These are phyloP conservation scores for Colletotrichum brevisporum DNA, from an alignment of 2,329 filamentous ascomycete species.

Conservation along the genomic window DNA sequence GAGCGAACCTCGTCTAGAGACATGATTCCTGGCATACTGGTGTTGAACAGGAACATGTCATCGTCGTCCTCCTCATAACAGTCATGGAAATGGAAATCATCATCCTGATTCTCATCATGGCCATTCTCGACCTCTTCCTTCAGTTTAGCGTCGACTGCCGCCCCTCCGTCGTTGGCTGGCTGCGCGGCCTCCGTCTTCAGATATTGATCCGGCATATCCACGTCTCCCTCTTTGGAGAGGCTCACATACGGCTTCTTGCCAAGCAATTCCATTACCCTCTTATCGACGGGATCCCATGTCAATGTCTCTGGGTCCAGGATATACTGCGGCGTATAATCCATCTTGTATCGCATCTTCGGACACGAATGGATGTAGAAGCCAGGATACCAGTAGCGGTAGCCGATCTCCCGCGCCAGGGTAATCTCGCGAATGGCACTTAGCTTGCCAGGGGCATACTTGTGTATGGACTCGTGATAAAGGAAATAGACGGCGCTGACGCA, in stretches of 20 bases:
- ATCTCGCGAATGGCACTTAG: constrained; percentile 82
- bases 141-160: constrained; percentile 31
- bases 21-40: constrained; percentile 78
- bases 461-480: constrained; percentile 82
- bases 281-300: constrained; percentile 73
- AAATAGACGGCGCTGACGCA: constrained; percentile 88
- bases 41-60: constrained; percentile 64
- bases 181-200: constrained; percentile 37
- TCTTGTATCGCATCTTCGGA: constrained; percentile 88
- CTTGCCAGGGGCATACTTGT: constrained; percentile 80
- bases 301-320: constrained; percentile 79
- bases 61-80: constrained; percentile 11
- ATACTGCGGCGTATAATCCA: constrained; percentile 81
- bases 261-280: constrained; percentile 62
- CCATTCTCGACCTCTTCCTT: constrained; percentile 42
- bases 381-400: constrained; percentile 83
- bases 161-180: not conserved
- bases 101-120: constrained; percentile 4
- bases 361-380: constrained; percentile 88
- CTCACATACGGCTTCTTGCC: constrained; percentile 72
- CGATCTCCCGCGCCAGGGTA: constrained; percentile 75
- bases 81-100: too few species aligned
- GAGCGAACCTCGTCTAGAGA: constrained; percentile 69
- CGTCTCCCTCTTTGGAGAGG: constrained; percentile 50
- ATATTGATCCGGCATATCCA: constrained; percentile 45